Percentiles rank a stretch among this genome's conserved stretches.
Conservation (phyloP, 768 basidiomycete genomes). For the Amanita pseudoporphyria region DNA sequence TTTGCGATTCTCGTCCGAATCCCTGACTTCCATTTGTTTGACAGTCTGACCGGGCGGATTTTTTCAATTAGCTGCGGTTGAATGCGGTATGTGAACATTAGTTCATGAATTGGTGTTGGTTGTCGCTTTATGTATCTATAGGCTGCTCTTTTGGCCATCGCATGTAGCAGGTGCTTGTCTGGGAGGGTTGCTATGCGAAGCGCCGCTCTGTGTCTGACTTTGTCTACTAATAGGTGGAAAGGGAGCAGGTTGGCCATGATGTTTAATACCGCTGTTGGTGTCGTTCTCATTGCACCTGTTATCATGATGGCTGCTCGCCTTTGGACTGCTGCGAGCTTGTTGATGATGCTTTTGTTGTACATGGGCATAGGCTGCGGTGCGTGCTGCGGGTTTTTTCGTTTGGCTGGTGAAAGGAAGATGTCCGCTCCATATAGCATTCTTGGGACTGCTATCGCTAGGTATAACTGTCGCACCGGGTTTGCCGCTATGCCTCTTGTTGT, state of each 20-base stretch:
- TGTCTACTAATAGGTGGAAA: background rate
- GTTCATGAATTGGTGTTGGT: too few species aligned
- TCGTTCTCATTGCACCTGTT: too few species aligned
- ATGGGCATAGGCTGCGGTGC: too few species aligned
- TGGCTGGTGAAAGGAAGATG: background rate
- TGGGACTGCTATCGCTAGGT: too few species aligned
- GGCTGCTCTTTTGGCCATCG: background rate
- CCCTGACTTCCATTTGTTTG: background rate
- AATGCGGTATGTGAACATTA: background rate
- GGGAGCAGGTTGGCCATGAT: background rate
- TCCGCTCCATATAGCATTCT: too few species aligned
- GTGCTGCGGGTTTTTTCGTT: background rate
- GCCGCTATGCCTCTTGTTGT: background rate
- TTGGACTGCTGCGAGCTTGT: too few species aligned
- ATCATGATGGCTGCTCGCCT: too few species aligned
- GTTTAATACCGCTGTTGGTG: too few species aligned
- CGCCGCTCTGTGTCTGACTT: background rate
- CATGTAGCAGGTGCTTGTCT: background rate
- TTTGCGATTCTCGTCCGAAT: background rate
- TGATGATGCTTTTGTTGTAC: too few species aligned
- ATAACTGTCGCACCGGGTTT: background rate
- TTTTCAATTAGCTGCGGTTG: background rate
- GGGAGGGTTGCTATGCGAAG: background rate
- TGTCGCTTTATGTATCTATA: background rate
- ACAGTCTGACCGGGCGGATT: background rate